Evolutionary conservation across 225 moss, liverwort and hornwort species (phyloP).

Genomic region (Anthoceros angustus): DNA sequence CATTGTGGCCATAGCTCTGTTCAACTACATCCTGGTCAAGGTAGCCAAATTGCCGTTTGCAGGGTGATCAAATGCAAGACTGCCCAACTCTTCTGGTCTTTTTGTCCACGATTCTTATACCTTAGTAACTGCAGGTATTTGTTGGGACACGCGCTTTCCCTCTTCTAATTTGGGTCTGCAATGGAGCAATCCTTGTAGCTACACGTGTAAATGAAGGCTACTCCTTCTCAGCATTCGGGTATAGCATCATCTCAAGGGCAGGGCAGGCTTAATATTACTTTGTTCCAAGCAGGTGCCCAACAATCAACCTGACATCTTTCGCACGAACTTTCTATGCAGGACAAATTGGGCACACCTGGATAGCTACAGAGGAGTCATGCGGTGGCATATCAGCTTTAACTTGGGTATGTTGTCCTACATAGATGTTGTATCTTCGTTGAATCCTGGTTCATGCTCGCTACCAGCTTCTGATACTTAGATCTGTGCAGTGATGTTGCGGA

Average conservation of each 20-base stretch:
- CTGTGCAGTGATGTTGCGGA: constrained; percentile 82
- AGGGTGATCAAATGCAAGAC: background rate
- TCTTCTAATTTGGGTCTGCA: constrained; percentile 50
- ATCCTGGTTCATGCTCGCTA: background rate
- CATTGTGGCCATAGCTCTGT: constrained; percentile 43
- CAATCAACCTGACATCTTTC: background rate
- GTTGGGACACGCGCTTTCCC: constrained; percentile 36
- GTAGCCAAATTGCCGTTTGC: constrained; percentile 16
- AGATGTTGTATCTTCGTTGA: constrained; percentile 8
- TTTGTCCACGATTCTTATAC: background rate
- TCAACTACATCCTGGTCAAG: constrained; percentile 62
- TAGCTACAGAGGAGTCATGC: constrained; percentile 58
- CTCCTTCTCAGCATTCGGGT: constrained; percentile 45
- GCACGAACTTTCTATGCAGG: constrained; percentile 23
- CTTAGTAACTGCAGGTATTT: constrained; percentile 25
- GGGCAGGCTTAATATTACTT: constrained; percentile 8
- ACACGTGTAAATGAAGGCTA: constrained; percentile 57
- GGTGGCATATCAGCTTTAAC: constrained; percentile 97
- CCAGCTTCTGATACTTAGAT: background rate
- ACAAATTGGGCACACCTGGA: constrained; percentile 61
- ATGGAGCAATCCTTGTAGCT: constrained; percentile 37
- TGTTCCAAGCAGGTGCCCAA: background rate
- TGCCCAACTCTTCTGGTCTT: background rate
- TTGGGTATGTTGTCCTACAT: constrained; percentile 31
- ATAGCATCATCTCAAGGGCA: constrained; percentile 8